Evolutionary conservation across 192 early-diverging fungal species (phyloP).

Genomic region (Cetraspora pellucida): DNA sequence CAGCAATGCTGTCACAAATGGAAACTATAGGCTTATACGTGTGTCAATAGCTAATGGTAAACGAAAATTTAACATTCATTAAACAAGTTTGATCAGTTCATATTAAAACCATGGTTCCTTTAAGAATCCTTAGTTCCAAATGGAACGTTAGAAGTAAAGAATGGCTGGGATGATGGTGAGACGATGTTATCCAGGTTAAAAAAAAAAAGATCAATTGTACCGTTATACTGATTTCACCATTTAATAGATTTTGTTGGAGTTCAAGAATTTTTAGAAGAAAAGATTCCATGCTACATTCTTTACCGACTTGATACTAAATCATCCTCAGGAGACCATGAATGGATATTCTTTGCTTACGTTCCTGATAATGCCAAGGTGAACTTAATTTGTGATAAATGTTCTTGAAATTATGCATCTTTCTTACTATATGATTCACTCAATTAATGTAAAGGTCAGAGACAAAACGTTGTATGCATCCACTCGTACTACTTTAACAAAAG

Average conservation of each 20-base stretch:
- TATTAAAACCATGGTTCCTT: background rate
- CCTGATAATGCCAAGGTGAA: conserved; percentile 72
- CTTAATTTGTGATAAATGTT: background rate
- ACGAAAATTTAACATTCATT: background rate
- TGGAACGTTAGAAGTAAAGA: conserved; percentile 35
- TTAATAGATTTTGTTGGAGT: conserved; percentile 56
- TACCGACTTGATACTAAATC: conserved; percentile 58
- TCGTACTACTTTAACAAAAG: conserved; percentile 74
- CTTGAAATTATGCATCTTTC: background rate
- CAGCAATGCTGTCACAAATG: conserved; percentile 40
- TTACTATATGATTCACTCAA: background rate
- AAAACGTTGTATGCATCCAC: conserved; percentile 96
- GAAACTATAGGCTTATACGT: conserved; percentile 47
- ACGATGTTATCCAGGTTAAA: background rate
- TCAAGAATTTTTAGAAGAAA: conserved; percentile 51
- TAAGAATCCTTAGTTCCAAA: conserved; percentile 43
- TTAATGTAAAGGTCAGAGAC: conserved; percentile 61
- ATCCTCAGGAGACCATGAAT: conserved; percentile 51
- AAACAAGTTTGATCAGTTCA: background rate
- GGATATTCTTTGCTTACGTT: conserved; percentile 79
- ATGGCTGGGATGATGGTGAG: conserved; percentile 48
- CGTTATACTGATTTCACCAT: conserved; percentile 2
- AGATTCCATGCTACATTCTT: conserved; percentile 67
- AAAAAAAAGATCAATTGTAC: conserved; percentile 4
- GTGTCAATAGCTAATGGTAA: conserved; percentile 56